A percentile compares a stretch with the other conserved stretches of the same genome.
phyloP scores from a whole-genome alignment of 2,329 filamentous ascomycete genomes.

The Nothomitra cinnamomea region DNA sequence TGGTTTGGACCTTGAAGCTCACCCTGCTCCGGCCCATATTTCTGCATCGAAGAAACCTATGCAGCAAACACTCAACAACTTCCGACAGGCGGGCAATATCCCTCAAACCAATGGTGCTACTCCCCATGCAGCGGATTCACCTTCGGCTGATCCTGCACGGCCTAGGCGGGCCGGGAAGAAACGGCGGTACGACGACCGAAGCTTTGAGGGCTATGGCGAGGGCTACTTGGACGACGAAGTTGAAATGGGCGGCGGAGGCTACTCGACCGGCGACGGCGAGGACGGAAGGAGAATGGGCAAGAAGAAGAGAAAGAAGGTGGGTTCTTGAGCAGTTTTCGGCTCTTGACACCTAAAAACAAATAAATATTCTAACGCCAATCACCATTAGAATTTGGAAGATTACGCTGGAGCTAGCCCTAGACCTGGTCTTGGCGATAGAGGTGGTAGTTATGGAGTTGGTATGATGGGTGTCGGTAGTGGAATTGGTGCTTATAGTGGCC shows the following conservation, averaged over 20 bases:
- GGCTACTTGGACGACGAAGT: slow-evolving; percentile 32
- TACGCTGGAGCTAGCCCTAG: slow-evolving; percentile 23
- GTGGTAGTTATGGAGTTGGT: slow-evolving; percentile 26
- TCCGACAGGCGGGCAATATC: neutral
- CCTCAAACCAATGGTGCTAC: neutral
- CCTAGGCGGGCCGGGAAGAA: slow-evolving; percentile 31
- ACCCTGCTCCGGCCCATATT: slow-evolving; percentile 9
- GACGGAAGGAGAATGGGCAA: slow-evolving; percentile 20
- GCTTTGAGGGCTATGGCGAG: slow-evolving; percentile 33
- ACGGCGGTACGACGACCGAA: slow-evolving; percentile 31
- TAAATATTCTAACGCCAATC: slow-evolving; percentile 1
- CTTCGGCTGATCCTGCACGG: slow-evolving; percentile 14
- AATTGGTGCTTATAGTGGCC: slow-evolving; percentile 4
- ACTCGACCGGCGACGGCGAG: slow-evolving; percentile 24
- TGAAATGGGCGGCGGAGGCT: slow-evolving; percentile 21
- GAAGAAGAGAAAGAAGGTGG: slow-evolving; percentile 32
- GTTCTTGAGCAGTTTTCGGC: slow-evolving; percentile 7
- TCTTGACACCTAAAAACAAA: neutral
- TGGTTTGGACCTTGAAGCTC: slow-evolving; percentile 22
- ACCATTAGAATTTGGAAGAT: slow-evolving; percentile 17
- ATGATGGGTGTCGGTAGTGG: slow-evolving; percentile 25
- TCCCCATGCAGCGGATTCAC: neutral
- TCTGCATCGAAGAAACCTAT: neutral
- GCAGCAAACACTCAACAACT: neutral
- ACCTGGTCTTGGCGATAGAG: slow-evolving; percentile 22